phyloP scores from a whole-genome alignment of 1,284 basidiomycete species.

The Papiliotrema fonsecae region DNA sequence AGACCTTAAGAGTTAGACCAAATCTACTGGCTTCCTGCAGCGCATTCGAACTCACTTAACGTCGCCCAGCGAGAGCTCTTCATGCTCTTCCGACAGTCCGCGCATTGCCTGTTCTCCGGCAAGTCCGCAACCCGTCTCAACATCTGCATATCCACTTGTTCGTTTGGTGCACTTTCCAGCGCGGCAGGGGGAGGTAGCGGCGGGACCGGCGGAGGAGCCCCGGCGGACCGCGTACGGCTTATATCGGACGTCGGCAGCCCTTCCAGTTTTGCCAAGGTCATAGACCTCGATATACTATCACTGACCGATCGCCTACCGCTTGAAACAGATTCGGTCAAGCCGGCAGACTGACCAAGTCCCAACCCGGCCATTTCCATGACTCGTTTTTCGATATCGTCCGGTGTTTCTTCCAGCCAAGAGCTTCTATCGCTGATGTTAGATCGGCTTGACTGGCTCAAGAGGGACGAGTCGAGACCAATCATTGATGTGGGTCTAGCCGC shows the following conservation, averaged over 20 bases:
- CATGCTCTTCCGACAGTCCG: constrained; percentile 49
- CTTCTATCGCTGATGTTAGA: constrained; percentile 4
- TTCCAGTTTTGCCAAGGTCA: background rate
- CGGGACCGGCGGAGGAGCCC: background rate
- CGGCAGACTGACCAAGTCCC: constrained; percentile 11
- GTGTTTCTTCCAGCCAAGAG: constrained; percentile 11
- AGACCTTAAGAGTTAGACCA: constrained; percentile 24
- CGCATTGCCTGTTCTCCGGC: constrained; percentile 47
- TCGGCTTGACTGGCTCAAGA: background rate
- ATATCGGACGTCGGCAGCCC: constrained; percentile 8
- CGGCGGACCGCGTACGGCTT: constrained; percentile 14
- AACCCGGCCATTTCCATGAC: constrained; percentile 43
- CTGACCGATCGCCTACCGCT: constrained; percentile 1
- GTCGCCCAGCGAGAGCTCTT: constrained; percentile 46
- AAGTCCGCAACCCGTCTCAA: constrained; percentile 40
- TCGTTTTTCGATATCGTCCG: constrained; percentile 37
- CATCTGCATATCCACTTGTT: constrained; percentile 31
- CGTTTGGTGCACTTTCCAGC: constrained; percentile 5
- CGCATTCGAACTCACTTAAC: constrained; percentile 27
- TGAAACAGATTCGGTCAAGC: background rate
- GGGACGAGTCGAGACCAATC: background rate
- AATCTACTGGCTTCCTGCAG: background rate
- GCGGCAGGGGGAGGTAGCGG: background rate
- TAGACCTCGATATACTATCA: background rate
- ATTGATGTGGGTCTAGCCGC: background rate